Percentiles rank a stretch among this genome's conserved stretches.
Evolutionary conservation across 495 filamentous ascomycete species (phyloP).

Genomic region (Podospora comata): DNA sequence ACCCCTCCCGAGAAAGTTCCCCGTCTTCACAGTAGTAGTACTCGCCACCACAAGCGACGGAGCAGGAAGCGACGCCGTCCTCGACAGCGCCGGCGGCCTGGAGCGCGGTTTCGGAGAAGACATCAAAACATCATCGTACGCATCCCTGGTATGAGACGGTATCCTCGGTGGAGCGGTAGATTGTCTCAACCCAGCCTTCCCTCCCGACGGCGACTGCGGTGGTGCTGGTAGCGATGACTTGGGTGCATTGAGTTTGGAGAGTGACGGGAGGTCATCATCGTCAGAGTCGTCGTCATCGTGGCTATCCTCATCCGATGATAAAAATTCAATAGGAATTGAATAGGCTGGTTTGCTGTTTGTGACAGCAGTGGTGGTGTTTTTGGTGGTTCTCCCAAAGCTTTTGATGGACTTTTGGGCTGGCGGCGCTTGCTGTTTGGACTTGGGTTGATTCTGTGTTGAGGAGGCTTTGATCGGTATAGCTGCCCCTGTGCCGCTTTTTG

Average conservation of each 20-base stretch:
- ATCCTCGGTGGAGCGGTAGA: neutral
- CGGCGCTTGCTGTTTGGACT: neutral
- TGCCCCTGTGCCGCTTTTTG: constrained; percentile 24
- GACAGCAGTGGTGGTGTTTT: neutral
- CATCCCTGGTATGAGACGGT: neutral
- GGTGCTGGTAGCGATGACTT: neutral
- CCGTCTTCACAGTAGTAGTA: neutral
- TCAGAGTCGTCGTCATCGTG: neutral
- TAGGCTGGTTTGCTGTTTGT: neutral
- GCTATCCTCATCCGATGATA: neutral
- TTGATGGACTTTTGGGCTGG: neutral
- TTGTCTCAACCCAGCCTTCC: neutral
- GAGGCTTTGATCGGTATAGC: neutral
- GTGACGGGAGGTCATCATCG: neutral
- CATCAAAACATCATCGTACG: neutral
- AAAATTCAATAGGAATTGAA: neutral
- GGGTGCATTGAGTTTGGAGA: neutral
- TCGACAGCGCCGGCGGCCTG: neutral
- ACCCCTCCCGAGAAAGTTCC: neutral
- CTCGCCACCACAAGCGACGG: neutral
- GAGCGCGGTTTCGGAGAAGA: neutral
- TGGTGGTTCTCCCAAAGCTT: neutral
- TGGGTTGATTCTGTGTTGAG: neutral
- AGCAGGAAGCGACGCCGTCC: neutral
- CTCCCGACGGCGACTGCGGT: neutral